Percentiles rank a stretch among this genome's conserved stretches.
Conservation (phyloP, 1,139 yeast genomes). For the Nakaseomyces kungkrabaensis region DNA sequence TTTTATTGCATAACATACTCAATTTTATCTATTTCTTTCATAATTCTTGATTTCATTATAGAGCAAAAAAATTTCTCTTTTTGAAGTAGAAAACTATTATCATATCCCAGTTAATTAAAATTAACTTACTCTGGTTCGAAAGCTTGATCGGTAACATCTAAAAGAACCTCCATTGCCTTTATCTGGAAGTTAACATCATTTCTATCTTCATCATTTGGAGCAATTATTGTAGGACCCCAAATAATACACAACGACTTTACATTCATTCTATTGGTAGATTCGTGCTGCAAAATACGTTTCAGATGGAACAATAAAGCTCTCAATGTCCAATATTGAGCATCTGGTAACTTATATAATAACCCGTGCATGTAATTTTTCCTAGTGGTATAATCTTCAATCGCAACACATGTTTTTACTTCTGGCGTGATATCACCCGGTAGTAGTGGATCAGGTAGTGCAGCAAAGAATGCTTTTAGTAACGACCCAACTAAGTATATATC, state of each 20-base stretch:
- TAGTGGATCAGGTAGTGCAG: slow-evolving; percentile 61
- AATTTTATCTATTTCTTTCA: too few species aligned
- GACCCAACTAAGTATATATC: slow-evolving; percentile 69
- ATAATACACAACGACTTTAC: slow-evolving; percentile 70
- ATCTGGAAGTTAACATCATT: slow-evolving; percentile 78
- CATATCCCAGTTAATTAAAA: too few species aligned
- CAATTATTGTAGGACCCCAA: slow-evolving; percentile 87
- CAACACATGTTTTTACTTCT: slow-evolving; percentile 63
- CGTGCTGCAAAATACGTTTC: slow-evolving; percentile 58
- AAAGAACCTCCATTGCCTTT: slow-evolving; percentile 71
- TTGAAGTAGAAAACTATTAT: too few species aligned
- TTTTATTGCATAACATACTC: too few species aligned
- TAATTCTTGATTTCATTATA: too few species aligned
- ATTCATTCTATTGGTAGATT: slow-evolving; percentile 67
- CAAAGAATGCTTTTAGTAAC: slow-evolving; percentile 57
- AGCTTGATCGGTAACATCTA: slow-evolving; percentile 75
- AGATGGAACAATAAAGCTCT: slow-evolving; percentile 78
- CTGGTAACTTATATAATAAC: slow-evolving; percentile 80
- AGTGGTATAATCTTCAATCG: slow-evolving; percentile 48
- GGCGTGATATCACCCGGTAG: slow-evolving; percentile 48
- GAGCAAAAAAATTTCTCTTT: too few species aligned
- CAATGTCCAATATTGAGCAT: slow-evolving; percentile 87
- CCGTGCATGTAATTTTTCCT: slow-evolving; percentile 74
- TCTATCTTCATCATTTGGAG: slow-evolving; percentile 50
- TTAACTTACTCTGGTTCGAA: slow-evolving; percentile 56